Percentiles rank a stretch among this genome's conserved stretches.
phyloP scores from a whole-genome alignment of 208 protist species.

The Acanthamoeba triangularis region DNA sequence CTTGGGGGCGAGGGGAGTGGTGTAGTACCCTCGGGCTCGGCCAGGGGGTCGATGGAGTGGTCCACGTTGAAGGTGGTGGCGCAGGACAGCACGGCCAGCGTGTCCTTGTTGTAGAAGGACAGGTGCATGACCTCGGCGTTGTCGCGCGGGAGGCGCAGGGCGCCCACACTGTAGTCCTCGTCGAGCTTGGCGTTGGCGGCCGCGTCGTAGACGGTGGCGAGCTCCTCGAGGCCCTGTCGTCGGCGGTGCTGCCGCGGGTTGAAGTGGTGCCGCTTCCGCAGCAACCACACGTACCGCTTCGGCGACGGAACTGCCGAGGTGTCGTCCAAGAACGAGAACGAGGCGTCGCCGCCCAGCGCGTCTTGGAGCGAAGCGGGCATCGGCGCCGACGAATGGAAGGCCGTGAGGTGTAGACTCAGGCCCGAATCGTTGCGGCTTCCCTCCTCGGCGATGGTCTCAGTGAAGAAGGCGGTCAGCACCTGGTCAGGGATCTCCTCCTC shows the following conservation, averaged over 20 bases:
- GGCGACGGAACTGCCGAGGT: not conserved
- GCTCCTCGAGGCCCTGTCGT: not conserved
- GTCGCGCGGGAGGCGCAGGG: constrained; percentile 25
- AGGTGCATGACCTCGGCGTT: constrained; percentile 51
- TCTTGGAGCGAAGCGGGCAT: not conserved
- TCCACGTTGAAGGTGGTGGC: not conserved
- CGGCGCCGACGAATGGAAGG: not conserved
- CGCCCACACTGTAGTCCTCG: constrained; percentile 24
- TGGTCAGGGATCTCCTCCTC: constrained; percentile 3
- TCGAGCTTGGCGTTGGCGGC: not conserved
- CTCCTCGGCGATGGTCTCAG: not conserved
- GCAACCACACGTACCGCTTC: constrained; percentile 20
- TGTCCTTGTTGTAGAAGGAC: constrained; percentile 57
- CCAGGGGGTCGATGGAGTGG: constrained; percentile 4
- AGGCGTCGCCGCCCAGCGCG: constrained; percentile 38
- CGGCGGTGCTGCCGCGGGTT: not conserved
- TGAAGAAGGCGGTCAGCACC: constrained; percentile 58
- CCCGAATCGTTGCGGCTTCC: not conserved
- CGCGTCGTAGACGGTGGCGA: not conserved
- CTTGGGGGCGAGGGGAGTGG: not conserved
- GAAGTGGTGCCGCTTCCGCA: constrained; percentile 16
- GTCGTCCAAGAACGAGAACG: constrained; percentile 43
- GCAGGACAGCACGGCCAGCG: constrained; percentile 34
- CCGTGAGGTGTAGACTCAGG: not conserved
- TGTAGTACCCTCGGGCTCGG: not conserved